A percentile compares a stretch with the other conserved stretches of the same genome.
These are phyloP conservation scores for Colletotrichum sp. DNA, from an alignment of 2,329 filamentous ascomycete species.

Conservation along the genomic window DNA sequence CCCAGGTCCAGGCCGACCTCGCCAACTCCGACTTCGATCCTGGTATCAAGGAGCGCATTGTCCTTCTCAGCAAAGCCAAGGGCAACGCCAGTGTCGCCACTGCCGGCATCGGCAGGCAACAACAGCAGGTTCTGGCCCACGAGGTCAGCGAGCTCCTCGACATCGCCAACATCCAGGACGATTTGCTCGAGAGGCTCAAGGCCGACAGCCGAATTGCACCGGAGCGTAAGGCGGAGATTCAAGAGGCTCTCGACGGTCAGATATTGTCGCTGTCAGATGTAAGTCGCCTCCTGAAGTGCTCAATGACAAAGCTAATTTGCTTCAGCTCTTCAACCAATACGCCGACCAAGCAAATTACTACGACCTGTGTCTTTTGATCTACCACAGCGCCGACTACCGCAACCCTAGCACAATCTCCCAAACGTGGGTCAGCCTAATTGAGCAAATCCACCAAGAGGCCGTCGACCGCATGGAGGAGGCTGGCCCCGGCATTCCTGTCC, in stretches of 20 bases:
- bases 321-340: conserved; percentile 88
- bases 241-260: conserved; percentile 74
- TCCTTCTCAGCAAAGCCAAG: conserved; percentile 88
- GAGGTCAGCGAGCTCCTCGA: conserved; percentile 87
- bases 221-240: conserved; percentile 68
- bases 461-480: conserved; percentile 50
- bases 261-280: conserved; percentile 80
- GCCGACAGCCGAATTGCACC: conserved; percentile 72
- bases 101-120: conserved; percentile 76
- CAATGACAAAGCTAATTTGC: conserved; percentile 22
- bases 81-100: conserved; percentile 89
- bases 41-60: conserved; percentile 83
- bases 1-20: conserved; percentile 82
- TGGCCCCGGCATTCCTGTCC: conserved; percentile 39
- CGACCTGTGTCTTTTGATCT: conserved; percentile 92
- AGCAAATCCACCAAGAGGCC: conserved; percentile 68
- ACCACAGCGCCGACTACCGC: conserved; percentile 88
- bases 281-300: conserved; percentile 39
- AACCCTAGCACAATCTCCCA: conserved; percentile 82
- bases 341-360: conserved; percentile 92
- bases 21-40: conserved; percentile 84
- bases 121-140: conserved; percentile 84
- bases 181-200: conserved; percentile 79
- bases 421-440: conserved; percentile 85
- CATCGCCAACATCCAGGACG: conserved; percentile 93